Evolutionary conservation across 768 basidiomycete species (phyloP).

Genomic region (Kwoniella botswanensis): DNA sequence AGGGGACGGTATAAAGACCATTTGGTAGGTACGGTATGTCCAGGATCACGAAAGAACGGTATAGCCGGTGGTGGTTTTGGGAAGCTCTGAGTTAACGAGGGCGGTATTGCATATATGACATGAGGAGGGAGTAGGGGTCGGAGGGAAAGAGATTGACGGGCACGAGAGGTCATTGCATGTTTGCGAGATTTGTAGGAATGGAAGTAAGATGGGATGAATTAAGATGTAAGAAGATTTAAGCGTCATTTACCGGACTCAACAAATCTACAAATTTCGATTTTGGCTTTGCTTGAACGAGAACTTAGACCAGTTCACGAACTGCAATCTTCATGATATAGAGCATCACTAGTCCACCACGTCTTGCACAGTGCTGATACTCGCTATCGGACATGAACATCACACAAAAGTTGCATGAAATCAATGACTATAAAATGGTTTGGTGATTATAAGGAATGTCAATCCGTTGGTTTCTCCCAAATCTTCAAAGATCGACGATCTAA

Average conservation of each 20-base stretch:
- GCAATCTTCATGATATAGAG: too few relatives aligned
- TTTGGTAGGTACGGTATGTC: constrained; percentile 76
- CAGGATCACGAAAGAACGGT: constrained; percentile 71
- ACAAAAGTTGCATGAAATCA: neutral
- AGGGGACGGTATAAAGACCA: constrained; percentile 78
- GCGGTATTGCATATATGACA: neutral
- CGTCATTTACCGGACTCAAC: neutral
- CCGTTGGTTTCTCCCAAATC: constrained; percentile 58
- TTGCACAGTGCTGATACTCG: neutral
- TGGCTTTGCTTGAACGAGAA: too few relatives aligned
- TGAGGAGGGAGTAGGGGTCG: constrained; percentile 18
- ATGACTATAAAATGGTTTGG: neutral
- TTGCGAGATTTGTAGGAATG: neutral
- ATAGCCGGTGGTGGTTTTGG: constrained; percentile 30
- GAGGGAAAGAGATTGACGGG: neutral
- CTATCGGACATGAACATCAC: too few relatives aligned
- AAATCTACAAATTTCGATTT: neutral
- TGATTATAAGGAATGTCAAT: constrained; percentile 38
- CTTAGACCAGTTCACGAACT: neutral
- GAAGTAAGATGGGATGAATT: neutral
- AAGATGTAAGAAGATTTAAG: neutral
- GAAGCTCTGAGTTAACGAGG: neutral
- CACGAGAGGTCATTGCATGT: constrained; percentile 20
- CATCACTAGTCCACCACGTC: too few relatives aligned
- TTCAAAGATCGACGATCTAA: constrained; percentile 48